Evolutionary conservation across 345 rosid species (phyloP).

Genomic region (Syzygium aqueum): DNA sequence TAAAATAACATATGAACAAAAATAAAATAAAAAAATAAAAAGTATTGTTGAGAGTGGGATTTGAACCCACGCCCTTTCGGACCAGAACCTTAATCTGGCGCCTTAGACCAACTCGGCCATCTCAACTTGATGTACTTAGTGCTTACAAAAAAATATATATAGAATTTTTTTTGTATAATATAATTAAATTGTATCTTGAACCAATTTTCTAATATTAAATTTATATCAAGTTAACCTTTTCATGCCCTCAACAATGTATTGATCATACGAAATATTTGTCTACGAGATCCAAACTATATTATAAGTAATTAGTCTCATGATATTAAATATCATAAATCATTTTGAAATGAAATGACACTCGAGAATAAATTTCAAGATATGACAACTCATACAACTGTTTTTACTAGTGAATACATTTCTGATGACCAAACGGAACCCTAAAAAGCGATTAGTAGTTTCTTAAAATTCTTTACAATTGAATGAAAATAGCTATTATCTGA

Average conservation of each 20-base stretch:
- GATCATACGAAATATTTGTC: background rate
- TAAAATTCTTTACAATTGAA: background rate
- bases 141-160: background rate
- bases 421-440: rapidly evolving
- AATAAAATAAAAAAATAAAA: background rate
- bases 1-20: background rate
- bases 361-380: background rate
- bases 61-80: slow-evolving; percentile 99
- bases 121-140: slow-evolving; percentile 4
- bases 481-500: background rate
- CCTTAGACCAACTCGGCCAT: slow-evolving; percentile 99
- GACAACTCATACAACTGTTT: background rate
- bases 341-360: rapidly evolving
- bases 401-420: rapidly evolving
- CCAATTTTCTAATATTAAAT: background rate
- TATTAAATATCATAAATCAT: background rate
- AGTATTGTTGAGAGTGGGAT: slow-evolving; percentile 56
- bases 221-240: background rate
- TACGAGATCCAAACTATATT: background rate
- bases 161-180: rapidly evolving
- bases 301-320: background rate
- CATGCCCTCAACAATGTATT: background rate
- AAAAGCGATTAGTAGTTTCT: background rate
- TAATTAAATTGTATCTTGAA: background rate
- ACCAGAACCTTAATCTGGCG: slow-evolving; percentile 99